Evolutionary conservation across 192 early-diverging fungal species (phyloP).

Genomic region (Coemansia sp.): DNA sequence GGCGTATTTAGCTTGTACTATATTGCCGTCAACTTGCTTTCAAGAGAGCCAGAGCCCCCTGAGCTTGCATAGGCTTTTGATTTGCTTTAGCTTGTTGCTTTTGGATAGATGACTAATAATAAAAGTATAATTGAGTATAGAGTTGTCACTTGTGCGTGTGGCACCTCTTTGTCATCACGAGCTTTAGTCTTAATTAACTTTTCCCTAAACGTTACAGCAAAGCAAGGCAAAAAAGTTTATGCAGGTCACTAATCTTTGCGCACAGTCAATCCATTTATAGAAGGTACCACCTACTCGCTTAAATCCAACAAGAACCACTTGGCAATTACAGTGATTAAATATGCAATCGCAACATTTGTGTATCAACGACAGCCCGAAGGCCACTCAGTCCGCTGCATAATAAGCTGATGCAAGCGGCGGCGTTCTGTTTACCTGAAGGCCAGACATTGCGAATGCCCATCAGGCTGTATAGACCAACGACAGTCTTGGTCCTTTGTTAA

Average conservation of each 20-base stretch:
- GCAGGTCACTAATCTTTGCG: not conserved
- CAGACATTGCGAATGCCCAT: not conserved
- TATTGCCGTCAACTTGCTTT: conserved; percentile 33
- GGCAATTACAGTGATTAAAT: not conserved
- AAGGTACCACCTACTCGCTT: not conserved
- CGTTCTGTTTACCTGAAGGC: not conserved
- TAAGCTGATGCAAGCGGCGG: not conserved
- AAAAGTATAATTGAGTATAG: not conserved
- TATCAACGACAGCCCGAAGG: not conserved
- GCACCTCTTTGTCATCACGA: not conserved
- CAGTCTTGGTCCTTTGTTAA: not conserved
- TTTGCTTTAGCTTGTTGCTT: not conserved
- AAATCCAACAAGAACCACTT: not conserved
- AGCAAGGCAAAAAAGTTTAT: not conserved
- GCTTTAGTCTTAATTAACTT: too few relatives aligned
- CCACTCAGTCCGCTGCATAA: not conserved
- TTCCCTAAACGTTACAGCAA: too few relatives aligned
- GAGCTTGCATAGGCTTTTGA: conserved; percentile 18
- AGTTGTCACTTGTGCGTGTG: not conserved
- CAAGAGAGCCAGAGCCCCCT: conserved; percentile 16
- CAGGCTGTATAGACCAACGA: not conserved
- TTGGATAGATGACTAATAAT: not conserved
- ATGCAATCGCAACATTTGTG: not conserved
- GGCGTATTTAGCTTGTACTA: conserved; percentile 45
- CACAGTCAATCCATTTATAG: not conserved